Evolutionary conservation across 2,329 filamentous ascomycete genomes (phyloP), one percentile per base, ranked within the genome.

Genomic region (Pseudopithomyces chartarum): DNA sequence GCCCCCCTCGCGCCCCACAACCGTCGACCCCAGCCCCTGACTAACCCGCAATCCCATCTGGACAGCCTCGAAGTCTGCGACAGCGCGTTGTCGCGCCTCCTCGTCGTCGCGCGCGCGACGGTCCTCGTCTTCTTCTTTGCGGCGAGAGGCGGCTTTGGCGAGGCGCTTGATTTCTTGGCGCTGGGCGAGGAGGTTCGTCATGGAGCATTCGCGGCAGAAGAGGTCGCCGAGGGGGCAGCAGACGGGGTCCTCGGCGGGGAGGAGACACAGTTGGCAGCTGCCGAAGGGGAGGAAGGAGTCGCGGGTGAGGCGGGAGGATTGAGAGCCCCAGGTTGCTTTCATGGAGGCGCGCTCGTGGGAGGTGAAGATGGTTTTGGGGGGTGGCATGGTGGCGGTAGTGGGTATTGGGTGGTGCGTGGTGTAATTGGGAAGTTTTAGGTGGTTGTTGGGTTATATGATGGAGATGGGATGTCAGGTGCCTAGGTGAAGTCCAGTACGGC

Each of bases 251-350:
- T 89, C 85, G 19, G 93, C 90, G 7, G 89, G 85, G 57, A 92
- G 86, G 15, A 98, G 87, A 71, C 94, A 99, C 26, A 99, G 83
- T 52, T 89, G 86, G 79, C 94, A 99, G 20, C 89, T 92, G 52
- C 90, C 91, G 74, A 98, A 97, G 5, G 92, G 89, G 11, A 98
- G 86, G 76, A 97, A 98, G 54, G 91, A 95, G 73, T 98, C 95
- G 70, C 94, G 90, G 20, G 85, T 88, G 33, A 98, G 87, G 51
- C 92, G 90, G n/a, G 92, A 92, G 50, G 89, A 87, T 63, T 89
- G 90, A 8, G 89, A 86, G 65, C 89, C 87, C 92, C 95, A 98
- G 65, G 87, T 87, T 17, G 86, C 85, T 69, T 92, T 91, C 58
- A 96, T 89, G 48, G 94, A 85, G 50, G 85, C 85, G 64, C 95